phyloP scores from a whole-genome alignment of 2,329 filamentous ascomycete species.

The Amauroascus verrucosus region DNA sequence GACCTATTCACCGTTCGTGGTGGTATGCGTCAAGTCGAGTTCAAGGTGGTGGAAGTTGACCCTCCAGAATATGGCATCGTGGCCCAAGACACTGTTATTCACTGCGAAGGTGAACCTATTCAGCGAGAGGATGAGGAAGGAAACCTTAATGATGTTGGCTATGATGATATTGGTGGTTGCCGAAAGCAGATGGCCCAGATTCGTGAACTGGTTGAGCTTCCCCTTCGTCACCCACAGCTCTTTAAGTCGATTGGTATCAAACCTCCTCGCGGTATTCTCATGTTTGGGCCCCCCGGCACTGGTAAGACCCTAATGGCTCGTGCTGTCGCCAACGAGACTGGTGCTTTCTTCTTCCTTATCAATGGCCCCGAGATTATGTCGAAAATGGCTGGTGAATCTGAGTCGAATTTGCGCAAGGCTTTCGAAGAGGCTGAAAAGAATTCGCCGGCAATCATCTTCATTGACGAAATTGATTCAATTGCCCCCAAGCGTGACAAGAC shows the following conservation, averaged over 20 bases:
- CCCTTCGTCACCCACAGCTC: conserved; percentile 89
- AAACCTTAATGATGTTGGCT: conserved; percentile 97
- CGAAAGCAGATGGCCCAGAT: conserved; percentile 99
- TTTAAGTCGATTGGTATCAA: conserved; percentile 99
- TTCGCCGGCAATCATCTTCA: conserved; percentile 98
- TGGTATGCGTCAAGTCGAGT: conserved; percentile 98
- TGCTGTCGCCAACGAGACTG: conserved; percentile 96
- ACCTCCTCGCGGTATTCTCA: conserved; percentile 92
- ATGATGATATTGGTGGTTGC: conserved; percentile 98
- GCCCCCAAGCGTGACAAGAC: conserved; percentile 99
- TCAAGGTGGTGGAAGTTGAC: conserved; percentile 98
- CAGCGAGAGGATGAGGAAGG: conserved; percentile 98
- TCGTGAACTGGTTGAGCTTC: conserved; percentile 94
- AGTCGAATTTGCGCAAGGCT: conserved; percentile 96
- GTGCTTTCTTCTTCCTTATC: conserved; percentile 98
- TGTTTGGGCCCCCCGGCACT: conserved; percentile 93
- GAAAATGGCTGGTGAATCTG: conserved; percentile 99
- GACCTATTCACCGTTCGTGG: conserved; percentile 95
- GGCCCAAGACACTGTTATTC: conserved; percentile 95
- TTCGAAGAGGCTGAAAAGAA: conserved; percentile 99
- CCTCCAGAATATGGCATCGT: conserved; percentile 98
- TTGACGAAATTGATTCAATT: conserved; percentile 98
- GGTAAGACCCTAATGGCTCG: conserved; percentile 99
- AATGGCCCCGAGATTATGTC: conserved; percentile 99
- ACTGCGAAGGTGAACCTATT: conserved; percentile 94